Evolutionary conservation across 768 basidiomycete genomes (phyloP), one percentile per base, ranked within the genome.

Genomic region (Filobasidium floriforme): DNA sequence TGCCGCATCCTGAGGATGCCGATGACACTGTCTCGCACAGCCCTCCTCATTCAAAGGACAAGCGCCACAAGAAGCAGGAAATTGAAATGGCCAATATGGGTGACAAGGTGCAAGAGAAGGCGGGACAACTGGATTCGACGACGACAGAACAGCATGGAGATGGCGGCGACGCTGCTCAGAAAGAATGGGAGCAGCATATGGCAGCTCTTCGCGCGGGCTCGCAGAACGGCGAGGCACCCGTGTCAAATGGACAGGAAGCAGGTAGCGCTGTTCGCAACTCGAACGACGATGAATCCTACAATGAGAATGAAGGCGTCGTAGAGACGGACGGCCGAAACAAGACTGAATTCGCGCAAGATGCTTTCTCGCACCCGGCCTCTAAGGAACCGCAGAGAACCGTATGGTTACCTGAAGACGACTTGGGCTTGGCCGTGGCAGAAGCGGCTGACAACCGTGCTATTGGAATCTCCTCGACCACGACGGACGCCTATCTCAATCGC

Each of bases 351-450:
- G 77, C 77, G 59, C 70, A 71, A 26, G 62, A 77, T 64, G 80
- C 80, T 28, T 97, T 94, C 80, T 86, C 88, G 55, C 94, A 94
- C 72, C 94, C 94, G 18, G 91, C 91, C 7, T 77, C 81, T 26
- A 82, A 85, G 63, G 84, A 76, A 40, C 85, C 88, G 57, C 89
- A 92, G 79, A 82, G 87, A 68, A 82, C 85, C 5, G 80, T 97
- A 40, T 98, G 94, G 94, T 77, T 97, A 62, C 90, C 94, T 24
- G 78, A 80, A 44, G 94, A 98, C 75, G 86, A 87, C 10, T 73
- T 91, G 62, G 84, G 82, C 0, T 79, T 81, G 43, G 84, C 84
- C 67, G 73, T 74, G 40, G 85, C 82, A 65, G 89, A 90, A 80
- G 85, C 83, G 69, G 75, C 79, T 68, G 84, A 79, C 68, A 86